Evolutionary conservation across 257 asterid genomes (phyloP).

Genomic region (Gentiana macrophylla): DNA sequence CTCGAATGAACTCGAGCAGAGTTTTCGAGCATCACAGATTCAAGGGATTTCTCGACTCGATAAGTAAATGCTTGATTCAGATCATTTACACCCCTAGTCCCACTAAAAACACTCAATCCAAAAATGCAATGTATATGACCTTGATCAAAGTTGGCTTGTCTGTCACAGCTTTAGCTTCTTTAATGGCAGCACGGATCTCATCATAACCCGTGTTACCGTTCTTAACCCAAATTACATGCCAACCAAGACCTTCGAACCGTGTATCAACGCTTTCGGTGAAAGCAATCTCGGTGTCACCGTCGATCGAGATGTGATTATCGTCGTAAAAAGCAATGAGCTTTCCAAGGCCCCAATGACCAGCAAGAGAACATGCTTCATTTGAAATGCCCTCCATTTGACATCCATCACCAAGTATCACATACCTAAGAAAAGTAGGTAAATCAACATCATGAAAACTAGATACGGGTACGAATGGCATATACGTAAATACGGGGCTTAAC

Average conservation of each 20-base stretch:
- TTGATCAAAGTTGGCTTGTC: constrained; percentile 91
- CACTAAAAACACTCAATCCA: too few relatives aligned
- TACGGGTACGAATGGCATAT: not conserved
- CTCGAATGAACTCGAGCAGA: too few relatives aligned
- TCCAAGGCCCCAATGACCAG: constrained; percentile 98
- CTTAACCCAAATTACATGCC: constrained; percentile 99
- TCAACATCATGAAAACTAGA: constrained; percentile 10
- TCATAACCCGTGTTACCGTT: constrained; percentile 87
- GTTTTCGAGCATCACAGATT: too few relatives aligned
- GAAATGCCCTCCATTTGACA: constrained; percentile 98
- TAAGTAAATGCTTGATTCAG: too few relatives aligned
- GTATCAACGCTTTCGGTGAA: constrained; percentile 72
- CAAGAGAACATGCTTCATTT: constrained; percentile 88
- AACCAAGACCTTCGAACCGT: constrained; percentile 90
- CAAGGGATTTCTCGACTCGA: too few relatives aligned
- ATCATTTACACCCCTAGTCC: too few relatives aligned
- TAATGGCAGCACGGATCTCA: constrained; percentile 89
- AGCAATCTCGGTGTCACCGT: constrained; percentile 95
- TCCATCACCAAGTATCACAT: constrained; percentile 63
- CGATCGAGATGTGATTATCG: constrained; percentile 92
- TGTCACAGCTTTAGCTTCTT: constrained; percentile 87
- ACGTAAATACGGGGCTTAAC: not conserved
- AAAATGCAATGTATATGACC: constrained; percentile 22
- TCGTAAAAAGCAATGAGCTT: constrained; percentile 89
- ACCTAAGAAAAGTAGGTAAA: constrained; percentile 20